Conservation (phyloP, 257 asterid genomes). For the Solanum pinnatisectum region DNA sequence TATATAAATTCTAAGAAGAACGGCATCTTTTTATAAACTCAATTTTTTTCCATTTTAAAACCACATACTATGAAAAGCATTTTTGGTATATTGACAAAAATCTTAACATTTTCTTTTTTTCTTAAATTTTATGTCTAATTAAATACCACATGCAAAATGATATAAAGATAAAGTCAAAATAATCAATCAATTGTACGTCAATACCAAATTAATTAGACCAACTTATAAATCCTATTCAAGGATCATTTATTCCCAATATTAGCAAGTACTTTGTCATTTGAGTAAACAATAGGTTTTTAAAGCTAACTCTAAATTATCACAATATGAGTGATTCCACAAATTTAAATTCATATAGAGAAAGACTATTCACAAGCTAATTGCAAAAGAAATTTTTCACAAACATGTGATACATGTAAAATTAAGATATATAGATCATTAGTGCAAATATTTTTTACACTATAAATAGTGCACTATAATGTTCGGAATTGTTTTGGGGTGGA, state of each 20-base stretch:
- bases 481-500: background rate
- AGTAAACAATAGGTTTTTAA: background rate
- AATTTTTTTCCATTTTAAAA: too few species aligned
- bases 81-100: too few species aligned
- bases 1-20: too few species aligned
- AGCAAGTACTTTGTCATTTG: background rate
- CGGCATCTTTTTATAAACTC: too few species aligned
- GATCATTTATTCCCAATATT: background rate
- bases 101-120: too few species aligned
- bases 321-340: accelerated
- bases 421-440: too few species aligned
- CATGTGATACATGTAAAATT: background rate
- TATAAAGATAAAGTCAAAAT: background rate
- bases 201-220: background rate
- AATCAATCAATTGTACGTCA: accelerated
- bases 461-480: background rate
- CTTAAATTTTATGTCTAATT: too few species aligned
- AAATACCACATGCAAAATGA: background rate
- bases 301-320: background rate
- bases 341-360: background rate
- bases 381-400: background rate
- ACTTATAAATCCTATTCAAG: background rate
- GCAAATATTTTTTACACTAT: background rate
- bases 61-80: too few species aligned
- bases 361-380: background rate